These are phyloP conservation scores for Melanomma pulvis-pyrius DNA, from an alignment of 495 filamentous ascomycete genomes.

Conservation along the genomic window DNA sequence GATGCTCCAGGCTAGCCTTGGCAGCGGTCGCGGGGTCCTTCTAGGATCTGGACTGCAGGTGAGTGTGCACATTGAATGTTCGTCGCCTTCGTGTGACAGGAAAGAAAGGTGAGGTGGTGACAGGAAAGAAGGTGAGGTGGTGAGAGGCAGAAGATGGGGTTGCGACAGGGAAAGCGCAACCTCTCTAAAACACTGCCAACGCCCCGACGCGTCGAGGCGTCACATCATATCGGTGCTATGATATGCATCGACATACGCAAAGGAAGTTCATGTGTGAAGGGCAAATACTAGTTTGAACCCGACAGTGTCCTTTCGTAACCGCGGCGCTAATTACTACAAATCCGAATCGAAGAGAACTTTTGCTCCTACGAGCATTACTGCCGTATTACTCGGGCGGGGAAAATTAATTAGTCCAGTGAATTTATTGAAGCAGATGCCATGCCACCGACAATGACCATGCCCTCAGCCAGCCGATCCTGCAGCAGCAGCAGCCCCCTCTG, in stretches of 20 bases:
- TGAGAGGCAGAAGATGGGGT: neutral
- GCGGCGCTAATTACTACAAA: too few relatives aligned
- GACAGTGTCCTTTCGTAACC: too few relatives aligned
- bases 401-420: neutral
- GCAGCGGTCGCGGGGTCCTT: neutral
- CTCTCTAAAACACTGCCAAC: too few relatives aligned
- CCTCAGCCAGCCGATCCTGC: neutral
- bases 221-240: too few relatives aligned
- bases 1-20: constrained; percentile 1
- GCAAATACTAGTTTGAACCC: too few relatives aligned
- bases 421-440: neutral
- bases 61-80: neutral
- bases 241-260: too few relatives aligned
- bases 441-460: neutral
- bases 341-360: neutral
- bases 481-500: neutral
- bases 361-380: neutral
- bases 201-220: too few relatives aligned
- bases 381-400: neutral
- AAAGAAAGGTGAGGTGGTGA: neutral
- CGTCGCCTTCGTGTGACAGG: neutral
- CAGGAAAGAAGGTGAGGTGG: neutral
- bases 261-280: too few relatives aligned
- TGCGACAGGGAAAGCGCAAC: too few relatives aligned
- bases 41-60: neutral